A percentile compares a stretch with the other conserved stretches of the same genome.
These are phyloP conservation scores for Ogataea neopini DNA, from an alignment of 805 yeast genomes.

Conservation along the genomic window DNA sequence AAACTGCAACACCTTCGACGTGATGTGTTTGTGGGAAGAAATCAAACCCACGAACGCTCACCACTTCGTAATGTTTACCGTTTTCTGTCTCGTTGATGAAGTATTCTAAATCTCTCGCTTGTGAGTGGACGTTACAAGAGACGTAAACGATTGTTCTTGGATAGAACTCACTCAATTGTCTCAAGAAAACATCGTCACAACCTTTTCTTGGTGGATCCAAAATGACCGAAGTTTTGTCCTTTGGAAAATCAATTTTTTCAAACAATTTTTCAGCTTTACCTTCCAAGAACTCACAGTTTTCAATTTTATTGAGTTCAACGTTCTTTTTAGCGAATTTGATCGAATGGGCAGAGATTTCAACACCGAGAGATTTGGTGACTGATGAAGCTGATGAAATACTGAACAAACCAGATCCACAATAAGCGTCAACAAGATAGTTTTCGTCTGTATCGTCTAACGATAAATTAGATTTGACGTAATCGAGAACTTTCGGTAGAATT, in stretches of 20 bases:
- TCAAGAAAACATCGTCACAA: conserved; percentile 83
- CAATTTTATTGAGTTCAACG: conserved; percentile 71
- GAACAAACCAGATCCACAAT: conserved; percentile 62
- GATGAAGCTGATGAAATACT: conserved; percentile 81
- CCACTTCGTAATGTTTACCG: conserved; percentile 67
- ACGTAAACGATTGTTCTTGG: conserved; percentile 92
- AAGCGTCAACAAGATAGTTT: conserved; percentile 33
- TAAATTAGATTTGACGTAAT: conserved; percentile 75
- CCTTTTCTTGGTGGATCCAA: conserved; percentile 98
- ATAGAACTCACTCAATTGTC: conserved; percentile 77
- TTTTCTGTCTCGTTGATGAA: conserved; percentile 66
- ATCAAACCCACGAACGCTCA: conserved; percentile 90
- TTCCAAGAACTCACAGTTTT: conserved; percentile 79
- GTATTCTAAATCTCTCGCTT: conserved; percentile 90
- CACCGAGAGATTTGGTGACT: conserved; percentile 87
- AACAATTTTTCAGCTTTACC: conserved; percentile 94
- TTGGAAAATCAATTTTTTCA: conserved; percentile 73
- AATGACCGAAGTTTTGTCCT: conserved; percentile 78
- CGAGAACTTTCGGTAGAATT: conserved; percentile 79
- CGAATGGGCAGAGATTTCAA: conserved; percentile 89
- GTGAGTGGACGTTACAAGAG: conserved; percentile 96
- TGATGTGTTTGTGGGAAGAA: conserved; percentile 75
- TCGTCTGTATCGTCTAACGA: conserved; percentile 42
- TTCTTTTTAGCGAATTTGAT: conserved; percentile 84
- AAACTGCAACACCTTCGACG: conserved; percentile 55